Evolutionary conservation across 1,284 basidiomycete species (phyloP).

Genomic region (Pisolithus thermaeus): DNA sequence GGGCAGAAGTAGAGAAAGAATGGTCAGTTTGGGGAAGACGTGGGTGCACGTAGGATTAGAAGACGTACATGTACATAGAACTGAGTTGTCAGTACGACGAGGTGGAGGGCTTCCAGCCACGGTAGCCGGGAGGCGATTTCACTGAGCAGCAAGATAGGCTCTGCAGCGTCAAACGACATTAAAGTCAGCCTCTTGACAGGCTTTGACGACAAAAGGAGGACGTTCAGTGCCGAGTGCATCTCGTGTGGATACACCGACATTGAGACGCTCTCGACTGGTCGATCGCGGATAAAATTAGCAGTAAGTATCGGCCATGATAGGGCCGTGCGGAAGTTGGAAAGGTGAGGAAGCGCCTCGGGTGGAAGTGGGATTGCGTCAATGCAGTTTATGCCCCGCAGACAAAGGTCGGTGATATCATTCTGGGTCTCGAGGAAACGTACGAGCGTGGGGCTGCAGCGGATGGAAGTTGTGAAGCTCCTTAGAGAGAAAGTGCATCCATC

Average conservation of each 20-base stretch:
- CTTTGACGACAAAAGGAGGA: conserved; percentile 34
- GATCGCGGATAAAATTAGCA: conserved; percentile 38
- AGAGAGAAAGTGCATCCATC: conserved; percentile 39
- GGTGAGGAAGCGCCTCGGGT: conserved; percentile 39
- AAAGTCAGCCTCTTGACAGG: conserved; percentile 47
- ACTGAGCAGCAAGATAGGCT: conserved; percentile 38
- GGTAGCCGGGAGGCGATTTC: conserved; percentile 43
- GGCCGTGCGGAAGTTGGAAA: conserved; percentile 48
- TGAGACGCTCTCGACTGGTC: conserved; percentile 48
- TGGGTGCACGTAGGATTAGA: not conserved
- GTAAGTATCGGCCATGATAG: conserved; percentile 44
- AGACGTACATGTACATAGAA: conserved; percentile 37
- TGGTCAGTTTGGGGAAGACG: not conserved
- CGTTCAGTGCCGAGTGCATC: conserved; percentile 35
- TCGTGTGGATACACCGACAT: conserved; percentile 46
- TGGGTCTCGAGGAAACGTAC: conserved; percentile 50
- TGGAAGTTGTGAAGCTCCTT: conserved; percentile 43
- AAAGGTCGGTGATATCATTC: conserved; percentile 42
- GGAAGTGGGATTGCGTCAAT: conserved; percentile 32
- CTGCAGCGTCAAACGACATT: conserved; percentile 47
- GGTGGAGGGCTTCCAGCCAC: conserved; percentile 48
- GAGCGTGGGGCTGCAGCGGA: conserved; percentile 42
- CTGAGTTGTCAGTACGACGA: conserved; percentile 44
- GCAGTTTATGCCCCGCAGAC: conserved; percentile 42
- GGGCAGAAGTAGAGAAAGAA: not conserved